A percentile compares a stretch with the other conserved stretches of the same genome.
Conservation (phyloP, 768 basidiomycete genomes). For the Mycena galericulata region DNA sequence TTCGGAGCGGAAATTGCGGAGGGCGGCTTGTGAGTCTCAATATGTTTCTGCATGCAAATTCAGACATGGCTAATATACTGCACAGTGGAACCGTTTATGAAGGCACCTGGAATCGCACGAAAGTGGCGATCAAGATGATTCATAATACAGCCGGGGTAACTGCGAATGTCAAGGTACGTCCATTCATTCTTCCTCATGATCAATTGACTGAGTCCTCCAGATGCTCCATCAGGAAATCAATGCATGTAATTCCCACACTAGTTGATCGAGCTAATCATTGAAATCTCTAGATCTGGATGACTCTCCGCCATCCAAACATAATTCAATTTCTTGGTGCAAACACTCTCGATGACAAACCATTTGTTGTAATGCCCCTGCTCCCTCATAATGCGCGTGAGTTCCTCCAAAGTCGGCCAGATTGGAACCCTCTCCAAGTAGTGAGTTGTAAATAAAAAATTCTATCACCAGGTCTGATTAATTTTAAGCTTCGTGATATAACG, state of each 20-base stretch:
- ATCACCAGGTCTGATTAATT: neutral
- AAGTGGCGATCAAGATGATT: slow-evolving; percentile 22
- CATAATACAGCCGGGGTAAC: slow-evolving; percentile 8
- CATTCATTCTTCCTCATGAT: neutral
- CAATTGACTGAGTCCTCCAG: neutral
- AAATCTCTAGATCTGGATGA: slow-evolving; percentile 12
- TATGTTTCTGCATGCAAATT: neutral
- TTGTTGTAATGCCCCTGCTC: slow-evolving; percentile 23
- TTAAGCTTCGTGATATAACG: slow-evolving; percentile 38
- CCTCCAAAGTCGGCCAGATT: neutral
- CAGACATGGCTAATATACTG: neutral
- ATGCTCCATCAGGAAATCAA: slow-evolving; percentile 18
- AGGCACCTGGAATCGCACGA: slow-evolving; percentile 20
- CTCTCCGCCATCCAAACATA: slow-evolving; percentile 78
- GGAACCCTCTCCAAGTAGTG: slow-evolving; percentile 2
- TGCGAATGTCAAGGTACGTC: neutral
- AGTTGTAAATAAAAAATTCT: neutral
- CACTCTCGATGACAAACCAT: too few species aligned
- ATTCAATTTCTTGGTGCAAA: slow-evolving; percentile 51
- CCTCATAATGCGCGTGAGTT: slow-evolving; percentile 14
- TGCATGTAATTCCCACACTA: slow-evolving; percentile 46
- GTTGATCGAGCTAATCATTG: neutral
- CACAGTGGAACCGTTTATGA: slow-evolving; percentile 13
- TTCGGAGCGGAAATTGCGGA: slow-evolving; percentile 6
- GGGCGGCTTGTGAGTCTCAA: slow-evolving; percentile 23